Conservation (phyloP, 2,329 filamentous ascomycete species). For the Fusarium anthophilum region DNA sequence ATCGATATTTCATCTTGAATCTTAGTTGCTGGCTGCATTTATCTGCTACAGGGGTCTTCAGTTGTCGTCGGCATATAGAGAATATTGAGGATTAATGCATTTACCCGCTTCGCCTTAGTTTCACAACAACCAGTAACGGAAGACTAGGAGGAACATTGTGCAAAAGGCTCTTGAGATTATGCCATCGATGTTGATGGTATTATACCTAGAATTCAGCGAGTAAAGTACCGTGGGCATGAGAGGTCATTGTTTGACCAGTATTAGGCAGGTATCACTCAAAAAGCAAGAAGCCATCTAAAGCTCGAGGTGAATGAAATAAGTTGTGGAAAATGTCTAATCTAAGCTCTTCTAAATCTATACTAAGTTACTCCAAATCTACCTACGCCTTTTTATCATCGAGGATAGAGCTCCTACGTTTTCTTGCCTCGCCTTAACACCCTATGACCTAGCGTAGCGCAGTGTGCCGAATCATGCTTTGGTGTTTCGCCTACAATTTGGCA, state of each 20-base stretch:
- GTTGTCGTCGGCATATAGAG: not conserved
- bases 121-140: not conserved
- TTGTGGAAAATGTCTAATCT: too few relatives aligned
- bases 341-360: not conserved
- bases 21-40: accelerated
- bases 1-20: accelerated
- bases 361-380: not conserved
- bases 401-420: not conserved
- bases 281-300: not conserved
- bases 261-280: not conserved
- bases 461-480: too few relatives aligned
- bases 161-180: not conserved
- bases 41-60: too few relatives aligned
- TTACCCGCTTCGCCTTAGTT: not conserved
- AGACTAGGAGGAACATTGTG: too few relatives aligned
- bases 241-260: not conserved
- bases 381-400: not conserved
- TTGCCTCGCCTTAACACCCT: not conserved
- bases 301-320: too few relatives aligned
- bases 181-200: too few relatives aligned
- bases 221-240: too few relatives aligned
- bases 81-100: not conserved
- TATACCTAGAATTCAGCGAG: too few relatives aligned
- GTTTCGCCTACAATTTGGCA: not conserved
- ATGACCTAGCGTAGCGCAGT: not conserved